These are phyloP conservation scores for Botrytis fabae DNA, from an alignment of 2,329 filamentous ascomycete genomes.

Conservation along the genomic window DNA sequence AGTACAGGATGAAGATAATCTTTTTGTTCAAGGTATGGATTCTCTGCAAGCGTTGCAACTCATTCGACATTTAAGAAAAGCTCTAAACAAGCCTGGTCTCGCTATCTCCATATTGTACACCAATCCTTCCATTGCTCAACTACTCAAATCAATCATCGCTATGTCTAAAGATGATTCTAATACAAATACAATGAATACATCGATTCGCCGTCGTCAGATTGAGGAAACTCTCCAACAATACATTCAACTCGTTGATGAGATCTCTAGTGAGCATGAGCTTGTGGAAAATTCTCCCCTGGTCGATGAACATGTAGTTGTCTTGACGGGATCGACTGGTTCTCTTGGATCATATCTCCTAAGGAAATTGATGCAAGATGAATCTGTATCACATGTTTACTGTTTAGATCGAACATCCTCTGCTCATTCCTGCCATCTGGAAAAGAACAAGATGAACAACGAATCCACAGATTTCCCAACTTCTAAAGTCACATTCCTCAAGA, in stretches of 20 bases:
- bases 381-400: slow-evolving; percentile 48
- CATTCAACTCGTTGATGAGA: neutral
- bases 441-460: slow-evolving; percentile 24
- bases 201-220: neutral
- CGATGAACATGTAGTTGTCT: slow-evolving; percentile 33
- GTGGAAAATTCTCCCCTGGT: neutral
- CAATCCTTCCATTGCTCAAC: slow-evolving; percentile 6
- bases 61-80: slow-evolving; percentile 8
- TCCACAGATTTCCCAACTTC: neutral
- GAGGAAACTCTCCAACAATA: slow-evolving; percentile 10
- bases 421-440: slow-evolving; percentile 17
- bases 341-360: slow-evolving; percentile 51
- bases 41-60: slow-evolving; percentile 22
- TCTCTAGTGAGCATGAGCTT: neutral
- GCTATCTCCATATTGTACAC: neutral
- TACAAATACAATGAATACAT: neutral
- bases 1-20: slow-evolving; percentile 8
- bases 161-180: neutral
- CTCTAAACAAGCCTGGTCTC: neutral
- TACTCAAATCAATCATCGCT: neutral
- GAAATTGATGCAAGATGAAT: slow-evolving; percentile 37
- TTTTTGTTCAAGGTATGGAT: slow-evolving; percentile 24
- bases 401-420: slow-evolving; percentile 45
- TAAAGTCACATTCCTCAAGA: slow-evolving; percentile 50
- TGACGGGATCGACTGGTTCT: slow-evolving; percentile 52